Base-by-base conservation (phyloP, 23 red algal species). In the Gracilaria vermiculophylla region DNA sequence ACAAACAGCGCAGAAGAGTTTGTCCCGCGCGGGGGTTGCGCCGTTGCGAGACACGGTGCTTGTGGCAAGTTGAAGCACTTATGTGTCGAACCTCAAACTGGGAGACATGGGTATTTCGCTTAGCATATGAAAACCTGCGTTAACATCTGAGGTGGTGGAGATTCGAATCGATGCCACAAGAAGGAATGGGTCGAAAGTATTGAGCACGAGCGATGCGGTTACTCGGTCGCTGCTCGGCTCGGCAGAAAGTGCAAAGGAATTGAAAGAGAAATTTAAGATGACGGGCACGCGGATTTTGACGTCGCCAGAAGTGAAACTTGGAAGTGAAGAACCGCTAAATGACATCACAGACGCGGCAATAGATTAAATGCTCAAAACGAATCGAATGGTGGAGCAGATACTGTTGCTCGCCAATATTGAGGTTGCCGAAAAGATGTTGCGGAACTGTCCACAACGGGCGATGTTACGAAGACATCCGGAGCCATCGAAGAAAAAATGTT, bases 371-470 rank as follows among this genome's bases (percentile, higher is more conserved):
- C 91, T 72, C 20, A 92, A 98, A 56, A 95, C 91, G 31, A 94
- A 98, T 76, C 65, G 86, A 69, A 89, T 98, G 85, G 87, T 98
- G 29, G 96, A 98, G 83, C 92, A 98, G 58, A 95, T 93, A 56
- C 95, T 98, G 96, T 81, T 98, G n/a, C 52, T 95, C n/a, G 92
- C 96, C 19, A 98, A 98, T 55, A 82, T 95, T 29, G 92, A 89
- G 16, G 96, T 95, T 2, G 96, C 96, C 20, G 84, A 92, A 31
- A 91, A 88, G 36, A 92, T 95, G 60, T 37, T 92, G 29, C 71
- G 62, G 56, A 48, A 76, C 24, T 98, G 95, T 77, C 96, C 96
- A 40, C 88, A 95, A 15, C 93, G 81, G 33, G 81, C 96, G 13
- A 79, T 94, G 65, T 44, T 98, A 1, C 74, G 96, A 60, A 77